phyloP scores from a whole-genome alignment of 768 basidiomycete genomes.

The Botryobasidium botryosum region DNA sequence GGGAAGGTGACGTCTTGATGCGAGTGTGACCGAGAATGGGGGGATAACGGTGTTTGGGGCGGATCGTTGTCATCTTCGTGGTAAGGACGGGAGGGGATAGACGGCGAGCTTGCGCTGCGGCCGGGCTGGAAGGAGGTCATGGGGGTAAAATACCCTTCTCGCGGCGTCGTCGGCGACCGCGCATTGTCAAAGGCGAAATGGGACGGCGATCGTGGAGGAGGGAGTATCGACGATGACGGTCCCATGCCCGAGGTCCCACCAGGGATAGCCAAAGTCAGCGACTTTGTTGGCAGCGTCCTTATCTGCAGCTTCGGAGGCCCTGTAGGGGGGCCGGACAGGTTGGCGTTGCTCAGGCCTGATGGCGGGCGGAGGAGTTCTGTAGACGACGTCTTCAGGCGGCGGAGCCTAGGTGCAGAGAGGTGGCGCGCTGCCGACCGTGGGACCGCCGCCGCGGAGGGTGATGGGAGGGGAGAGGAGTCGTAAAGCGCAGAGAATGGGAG shows the following conservation, averaged over 20 bases:
- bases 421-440: neutral
- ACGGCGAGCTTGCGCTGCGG: too few relatives aligned
- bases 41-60: too few relatives aligned
- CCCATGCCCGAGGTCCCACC: conserved; percentile 1
- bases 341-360: conserved; percentile 3
- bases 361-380: conserved; percentile 4
- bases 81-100: too few relatives aligned
- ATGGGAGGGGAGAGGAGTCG: conserved; percentile 9
- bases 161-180: neutral
- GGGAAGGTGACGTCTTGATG: too few relatives aligned
- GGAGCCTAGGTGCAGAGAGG: neutral
- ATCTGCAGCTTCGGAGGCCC: conserved; percentile 11
- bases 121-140: conserved; percentile 18
- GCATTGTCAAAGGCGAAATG: neutral
- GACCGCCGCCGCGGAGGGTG: conserved; percentile 8
- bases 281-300: conserved; percentile 6
- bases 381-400: neutral
- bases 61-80: too few relatives aligned
- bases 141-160: conserved; percentile 12
- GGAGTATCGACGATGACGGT: neutral
- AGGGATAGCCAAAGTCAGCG: conserved; percentile 8
- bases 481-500: neutral
- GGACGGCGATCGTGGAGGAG: conserved; percentile 1
- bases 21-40: too few relatives aligned
- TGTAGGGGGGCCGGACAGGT: neutral